Conservation (phyloP, 139 green algal species). For the Picochlorum sp. region DNA sequence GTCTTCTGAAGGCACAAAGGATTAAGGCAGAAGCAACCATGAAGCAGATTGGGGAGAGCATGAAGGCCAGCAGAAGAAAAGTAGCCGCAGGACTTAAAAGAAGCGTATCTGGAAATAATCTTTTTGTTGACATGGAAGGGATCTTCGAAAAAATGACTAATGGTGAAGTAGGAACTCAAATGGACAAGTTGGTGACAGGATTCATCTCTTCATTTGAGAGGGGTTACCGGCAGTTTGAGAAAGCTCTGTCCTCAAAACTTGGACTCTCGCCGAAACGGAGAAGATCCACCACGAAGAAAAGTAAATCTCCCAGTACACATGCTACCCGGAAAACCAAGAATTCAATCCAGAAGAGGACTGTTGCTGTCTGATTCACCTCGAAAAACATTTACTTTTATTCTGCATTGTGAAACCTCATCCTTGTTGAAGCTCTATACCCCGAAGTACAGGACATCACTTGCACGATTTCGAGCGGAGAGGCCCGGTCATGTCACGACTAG, state of each 20-base stretch:
- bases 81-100: constrained; percentile 49
- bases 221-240: constrained; percentile 26
- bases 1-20: constrained; percentile 59
- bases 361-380: no score
- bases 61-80: constrained; percentile 48
- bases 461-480: no score
- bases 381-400: no score
- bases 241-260: constrained; percentile 9
- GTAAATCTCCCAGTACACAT: no score
- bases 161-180: constrained; percentile 26
- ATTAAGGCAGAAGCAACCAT: constrained; percentile 53
- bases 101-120: constrained; percentile 46
- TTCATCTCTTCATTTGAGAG: constrained; percentile 28
- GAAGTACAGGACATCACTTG: no score
- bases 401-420: no score
- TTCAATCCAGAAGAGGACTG: no score
- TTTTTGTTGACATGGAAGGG: constrained; percentile 51
- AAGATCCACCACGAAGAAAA: neutral
- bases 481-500: no score
- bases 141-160: constrained; percentile 54
- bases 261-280: neutral
- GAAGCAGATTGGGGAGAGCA: constrained; percentile 50
- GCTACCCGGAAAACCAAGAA: no score
- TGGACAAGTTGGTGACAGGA: constrained; percentile 22
- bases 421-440: no score